Evolutionary conservation across 441 rosid species (phyloP).

Genomic region (Pelargonium australe): DNA sequence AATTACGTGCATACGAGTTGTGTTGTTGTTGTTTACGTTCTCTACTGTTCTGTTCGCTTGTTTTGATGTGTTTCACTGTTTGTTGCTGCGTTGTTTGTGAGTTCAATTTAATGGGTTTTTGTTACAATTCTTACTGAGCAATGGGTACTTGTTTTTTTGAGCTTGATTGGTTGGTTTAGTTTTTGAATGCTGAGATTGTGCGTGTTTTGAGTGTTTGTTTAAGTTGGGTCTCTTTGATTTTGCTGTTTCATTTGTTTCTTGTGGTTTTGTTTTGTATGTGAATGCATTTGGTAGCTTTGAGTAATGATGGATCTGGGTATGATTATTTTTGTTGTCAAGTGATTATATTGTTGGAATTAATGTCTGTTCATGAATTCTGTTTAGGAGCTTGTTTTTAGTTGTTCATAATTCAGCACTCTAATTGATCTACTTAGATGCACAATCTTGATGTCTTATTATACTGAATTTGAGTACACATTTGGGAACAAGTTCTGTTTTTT

Average conservation of each 20-base stretch:
- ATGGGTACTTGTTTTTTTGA: constrained; percentile 6
- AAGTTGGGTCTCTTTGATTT: constrained; percentile 13
- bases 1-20: constrained; percentile 14
- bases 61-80: constrained; percentile 12
- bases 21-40: background rate
- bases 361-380: constrained; percentile 11
- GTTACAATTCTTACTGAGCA: constrained; percentile 17
- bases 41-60: constrained; percentile 9
- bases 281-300: constrained; percentile 2
- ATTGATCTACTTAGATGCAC: background rate
- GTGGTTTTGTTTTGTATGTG: constrained; percentile 11
- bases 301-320: constrained; percentile 5
- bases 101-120: constrained; percentile 16
- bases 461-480: too few relatives aligned
- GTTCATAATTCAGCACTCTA: constrained; percentile 8
- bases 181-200: constrained; percentile 20
- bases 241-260: constrained; percentile 6
- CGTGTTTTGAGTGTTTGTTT: constrained; percentile 5
- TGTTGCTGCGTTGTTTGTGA: constrained; percentile 6
- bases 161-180: constrained; percentile 15
- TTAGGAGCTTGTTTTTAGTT: constrained; percentile 10
- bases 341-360: constrained; percentile 9
- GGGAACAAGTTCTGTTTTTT: background rate
- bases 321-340: constrained; percentile 7
- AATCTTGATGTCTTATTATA: background rate